Base-by-base conservation (phyloP, 257 asterid genomes). In the Gentiana dahurica region DNA sequence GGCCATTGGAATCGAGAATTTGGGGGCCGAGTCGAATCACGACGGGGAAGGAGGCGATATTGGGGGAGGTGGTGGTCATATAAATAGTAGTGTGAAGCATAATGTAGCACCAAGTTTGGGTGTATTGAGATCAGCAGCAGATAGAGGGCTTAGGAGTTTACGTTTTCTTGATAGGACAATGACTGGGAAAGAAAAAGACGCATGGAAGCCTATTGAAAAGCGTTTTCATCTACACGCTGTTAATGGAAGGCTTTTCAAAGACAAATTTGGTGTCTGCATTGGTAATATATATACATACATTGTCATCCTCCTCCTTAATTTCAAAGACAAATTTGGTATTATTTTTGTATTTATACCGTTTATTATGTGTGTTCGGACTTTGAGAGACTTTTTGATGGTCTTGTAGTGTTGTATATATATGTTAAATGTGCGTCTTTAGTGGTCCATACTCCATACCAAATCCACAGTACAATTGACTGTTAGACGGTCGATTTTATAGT, bases 181-280 rank as follows among this genome's bases (percentile, higher is more conserved):
- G n/a, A 78, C 93, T 0, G 98, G 94, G 68, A 87, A 83, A 64
- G 46, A 41, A 41, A 87, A 71, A 12, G 96, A 91, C 11, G 83
- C 83, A 2, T 91, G 98, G 98, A 68, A 24, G 58, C 70, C 77
- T 0, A 71, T 87, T 0, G 92, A 82, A 75, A 87, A 60, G 71
- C 85, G 92, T 10, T 91, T 87, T 52, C 49, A 71, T 43, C 69
- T 60, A 39, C 59, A 76, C 54, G 70, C 69, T 1, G 77, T 72
- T 37, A 69, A 71, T 39, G 90, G 83, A 11, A 81, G 71, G 71
- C 66, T 87, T 47, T 65, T 68, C 46, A 85, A 81, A 75, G 95
- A 87, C 73, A 79, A 91, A 67, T 91, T 91, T 53, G 96, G 94
- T 13, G 71, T 69, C 64, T 87, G 94, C 84, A 78, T 85, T 73